phyloP scores from a whole-genome alignment of 306 rosid genomes.

The Cucumis hystrix region DNA sequence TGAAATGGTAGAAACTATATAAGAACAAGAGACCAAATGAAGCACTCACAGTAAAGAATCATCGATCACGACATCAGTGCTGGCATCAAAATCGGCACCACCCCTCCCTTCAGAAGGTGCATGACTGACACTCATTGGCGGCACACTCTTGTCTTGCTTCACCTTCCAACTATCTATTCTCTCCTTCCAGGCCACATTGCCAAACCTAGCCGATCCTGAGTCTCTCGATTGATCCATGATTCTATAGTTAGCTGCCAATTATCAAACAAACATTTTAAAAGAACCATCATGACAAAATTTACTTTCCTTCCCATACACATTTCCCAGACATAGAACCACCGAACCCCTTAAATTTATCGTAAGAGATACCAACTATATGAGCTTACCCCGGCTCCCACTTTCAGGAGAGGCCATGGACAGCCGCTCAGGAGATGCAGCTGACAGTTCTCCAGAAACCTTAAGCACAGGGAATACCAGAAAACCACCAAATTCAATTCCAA shows the following conservation, averaged over 20 bases:
- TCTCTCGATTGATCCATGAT: conserved; percentile 50
- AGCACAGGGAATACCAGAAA: background rate
- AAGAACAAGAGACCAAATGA: background rate
- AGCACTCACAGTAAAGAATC: conserved; percentile 76
- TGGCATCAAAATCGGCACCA: conserved; percentile 85
- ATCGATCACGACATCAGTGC: conserved; percentile 75
- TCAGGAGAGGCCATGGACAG: conserved; percentile 91
- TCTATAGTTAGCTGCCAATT: conserved; percentile 68
- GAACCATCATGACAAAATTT: background rate
- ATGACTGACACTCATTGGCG: conserved; percentile 85
- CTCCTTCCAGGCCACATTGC: conserved; percentile 98
- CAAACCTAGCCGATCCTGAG: conserved; percentile 51
- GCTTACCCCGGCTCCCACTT: conserved; percentile 44
- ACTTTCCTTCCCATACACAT: background rate
- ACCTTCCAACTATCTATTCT: conserved; percentile 99
- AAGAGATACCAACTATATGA: background rate
- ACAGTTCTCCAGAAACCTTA: conserved; percentile 87
- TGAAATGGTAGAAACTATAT: background rate
- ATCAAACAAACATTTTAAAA: background rate
- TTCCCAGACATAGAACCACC: too few relatives aligned
- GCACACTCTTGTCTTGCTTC: conserved; percentile 84
- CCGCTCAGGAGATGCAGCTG: conserved; percentile 95
- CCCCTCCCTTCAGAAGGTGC: conserved; percentile 87
- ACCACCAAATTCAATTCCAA: conserved; percentile 3
- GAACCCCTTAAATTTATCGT: background rate